Base-by-base conservation (phyloP, 176 grass and related monocot genomes). In the Avena atlantica region DNA sequence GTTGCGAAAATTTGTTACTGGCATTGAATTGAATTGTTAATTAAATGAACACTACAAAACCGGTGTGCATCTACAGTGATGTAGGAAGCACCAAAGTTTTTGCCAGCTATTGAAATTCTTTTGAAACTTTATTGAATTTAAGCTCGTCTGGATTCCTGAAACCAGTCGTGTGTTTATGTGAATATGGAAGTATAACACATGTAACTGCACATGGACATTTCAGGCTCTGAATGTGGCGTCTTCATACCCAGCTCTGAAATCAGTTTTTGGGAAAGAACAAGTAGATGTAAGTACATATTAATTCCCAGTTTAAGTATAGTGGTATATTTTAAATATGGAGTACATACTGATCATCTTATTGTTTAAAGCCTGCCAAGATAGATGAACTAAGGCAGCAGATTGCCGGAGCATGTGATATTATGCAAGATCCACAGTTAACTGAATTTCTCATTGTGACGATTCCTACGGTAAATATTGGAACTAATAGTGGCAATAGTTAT, bases 361-460 rank as follows among this genome's bases (percentile, higher is more conserved):
- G 52, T 42, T 52, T 62, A 71, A 76, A 85, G 78, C 7, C 49
- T 76, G 12, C 17, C 9, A 12, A 0, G 20, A 11, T 89, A 85
- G 69, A 81, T 61, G 61, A 60, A 68, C 0, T 56, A 23, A 81
- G 49, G 29, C 34, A 85, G 48, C 29, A 56, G 12, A 5, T 48
- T 79, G 48, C 57, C 34, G 74, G 47, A 80, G 56, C 44, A 63
- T 47, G 17, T 40, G 67, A 85, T 58, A 6, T 89, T 75, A 75
- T 81, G 56, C 23, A 56, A 48, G 51, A 89, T 48, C 49, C 83
- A 68, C 36, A 49, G 45, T 75, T 49, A 85, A 67, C 67, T 48
- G 82, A 89, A 75, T 85, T 89, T 63, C 45, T 89, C 59, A 68
- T 68, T 67, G 77, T 85, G 21, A 89, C 78, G 6, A 69, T 86